These are phyloP conservation scores for Vitis hybrid DNA, from an alignment of 177 flowering plant species.

Conservation along the genomic window DNA sequence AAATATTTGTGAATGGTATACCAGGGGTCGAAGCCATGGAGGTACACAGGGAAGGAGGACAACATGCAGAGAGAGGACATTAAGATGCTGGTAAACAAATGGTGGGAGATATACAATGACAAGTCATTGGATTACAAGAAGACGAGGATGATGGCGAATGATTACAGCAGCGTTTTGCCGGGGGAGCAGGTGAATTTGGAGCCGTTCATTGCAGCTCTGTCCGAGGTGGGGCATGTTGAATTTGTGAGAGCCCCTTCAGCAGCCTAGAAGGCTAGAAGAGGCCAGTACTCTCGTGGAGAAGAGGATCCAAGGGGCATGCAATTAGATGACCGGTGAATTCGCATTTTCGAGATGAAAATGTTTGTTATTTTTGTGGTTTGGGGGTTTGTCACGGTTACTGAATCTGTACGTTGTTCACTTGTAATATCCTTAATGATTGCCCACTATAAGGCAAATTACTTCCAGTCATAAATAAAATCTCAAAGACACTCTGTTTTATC, in stretches of 20 bases:
- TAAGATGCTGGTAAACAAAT: slow-evolving; percentile 54
- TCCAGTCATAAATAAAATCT: too few species aligned
- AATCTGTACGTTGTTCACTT: too few species aligned
- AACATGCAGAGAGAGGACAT: slow-evolving; percentile 67
- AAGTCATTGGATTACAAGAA: slow-evolving; percentile 44
- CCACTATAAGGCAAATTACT: too few species aligned
- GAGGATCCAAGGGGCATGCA: too few species aligned
- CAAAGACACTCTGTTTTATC: too few species aligned
- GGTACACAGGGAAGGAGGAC: slow-evolving; percentile 60
- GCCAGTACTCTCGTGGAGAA: neutral
- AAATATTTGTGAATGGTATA: neutral
- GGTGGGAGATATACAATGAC: slow-evolving; percentile 66
- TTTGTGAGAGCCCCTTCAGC: slow-evolving; percentile 49
- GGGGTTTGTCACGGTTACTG: too few species aligned
- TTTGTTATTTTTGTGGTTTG: too few species aligned
- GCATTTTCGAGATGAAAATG: too few species aligned
- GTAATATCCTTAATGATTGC: too few species aligned
- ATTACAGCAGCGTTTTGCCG: neutral
- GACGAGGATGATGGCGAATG: neutral
- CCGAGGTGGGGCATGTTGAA: slow-evolving; percentile 26
- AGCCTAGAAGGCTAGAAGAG: slow-evolving; percentile 24
- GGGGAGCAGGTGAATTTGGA: slow-evolving; percentile 17
- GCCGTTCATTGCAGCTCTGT: slow-evolving; percentile 30
- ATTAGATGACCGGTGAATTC: too few species aligned
- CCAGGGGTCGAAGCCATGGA: slow-evolving; percentile 70